Base-by-base conservation (phyloP, 1,139 yeast genomes). In the Eremothecium sinecaudum region DNA sequence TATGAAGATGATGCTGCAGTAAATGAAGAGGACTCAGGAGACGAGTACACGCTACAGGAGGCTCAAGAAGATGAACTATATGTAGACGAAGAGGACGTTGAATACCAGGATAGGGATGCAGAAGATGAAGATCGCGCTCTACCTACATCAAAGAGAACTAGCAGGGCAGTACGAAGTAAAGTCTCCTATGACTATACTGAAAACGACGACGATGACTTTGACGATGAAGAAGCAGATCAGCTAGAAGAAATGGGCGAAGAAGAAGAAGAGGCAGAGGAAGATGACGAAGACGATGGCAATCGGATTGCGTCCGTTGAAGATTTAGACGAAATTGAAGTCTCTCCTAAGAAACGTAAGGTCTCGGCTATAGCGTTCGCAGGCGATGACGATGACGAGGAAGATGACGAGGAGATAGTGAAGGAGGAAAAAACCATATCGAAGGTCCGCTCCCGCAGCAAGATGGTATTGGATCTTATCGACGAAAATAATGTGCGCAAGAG, bases 381-480 rank as follows among this genome's bases (percentile, higher is more conserved):
- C 23, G 34, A 31, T 11, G 36, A 34, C 16, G 34, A 31, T 15
- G 34, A 31, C 4, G 36, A 28, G n/a, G 38, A 33, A 5, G 19
- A 29, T 19, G 51, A 43, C 3, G 35, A 34, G 1, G 50, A 38
- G 5, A 49, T 44, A 2, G 48, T 43, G 20, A 44, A 37, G 3
- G 47, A 39, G 3, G 45, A 43, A 13, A 47, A 41, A 18, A 38
- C 39, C 11, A 16, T 39, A n/a, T 38, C 30, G 21, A 37, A 23
- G 18, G 25, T 15, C 7, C 39, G 31, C 13, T 31, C 38, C 31
- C 34, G 48, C 28, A 55, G 48, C 39, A 52, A 46, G 32, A 56
- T 49, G 56, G 36, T 51, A 18, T 32, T 40, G 34, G 48, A 44
- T 24, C 41, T 48, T 9, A 35, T 49, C 37, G 56, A 48, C 18